These are phyloP conservation scores for Aspergillus sp. DNA, from an alignment of 2,329 filamentous ascomycete species.

Conservation along the genomic window DNA sequence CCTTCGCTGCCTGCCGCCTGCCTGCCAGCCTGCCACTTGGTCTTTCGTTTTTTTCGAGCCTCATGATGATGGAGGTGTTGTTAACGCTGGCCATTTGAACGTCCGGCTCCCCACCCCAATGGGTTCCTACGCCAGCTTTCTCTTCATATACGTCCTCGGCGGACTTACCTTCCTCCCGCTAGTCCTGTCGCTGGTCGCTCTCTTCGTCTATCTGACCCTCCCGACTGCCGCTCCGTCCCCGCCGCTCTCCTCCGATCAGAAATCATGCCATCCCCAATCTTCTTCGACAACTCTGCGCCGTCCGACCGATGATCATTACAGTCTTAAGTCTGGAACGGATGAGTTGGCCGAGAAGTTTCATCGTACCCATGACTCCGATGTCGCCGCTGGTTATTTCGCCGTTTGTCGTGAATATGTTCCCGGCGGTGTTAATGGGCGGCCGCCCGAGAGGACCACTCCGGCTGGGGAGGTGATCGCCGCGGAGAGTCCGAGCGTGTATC, in stretches of 20 bases:
- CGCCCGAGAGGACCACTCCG: conserved; percentile 81
- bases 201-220: conserved; percentile 69
- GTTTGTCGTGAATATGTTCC: conserved; percentile 91
- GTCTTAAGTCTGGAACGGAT: conserved; percentile 63
- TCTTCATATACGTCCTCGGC: conserved; percentile 79
- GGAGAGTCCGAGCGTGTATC: conserved; percentile 91
- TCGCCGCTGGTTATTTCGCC: conserved; percentile 90
- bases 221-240: conserved; percentile 42
- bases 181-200: conserved; percentile 60
- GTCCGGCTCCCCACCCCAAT: conserved; percentile 34
- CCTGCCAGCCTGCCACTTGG: conserved; percentile 4
- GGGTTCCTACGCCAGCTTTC: conserved; percentile 56
- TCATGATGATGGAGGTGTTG: conserved; percentile 36
- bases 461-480: conserved; percentile 74
- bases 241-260: conserved; percentile 22
- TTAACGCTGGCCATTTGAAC: conserved; percentile 33
- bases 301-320: conserved; percentile 65
- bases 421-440: conserved; percentile 88
- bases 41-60: conserved; percentile 8
- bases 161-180: conserved; percentile 86
- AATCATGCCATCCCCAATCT: conserved; percentile 32
- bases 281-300: conserved; percentile 46
- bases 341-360: conserved; percentile 63
- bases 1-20: not conserved
- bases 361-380: conserved; percentile 67